These are phyloP conservation scores for Pseudonitzschia multiseries DNA, from an alignment of 108 stramenopile genomes.

Conservation along the genomic window DNA sequence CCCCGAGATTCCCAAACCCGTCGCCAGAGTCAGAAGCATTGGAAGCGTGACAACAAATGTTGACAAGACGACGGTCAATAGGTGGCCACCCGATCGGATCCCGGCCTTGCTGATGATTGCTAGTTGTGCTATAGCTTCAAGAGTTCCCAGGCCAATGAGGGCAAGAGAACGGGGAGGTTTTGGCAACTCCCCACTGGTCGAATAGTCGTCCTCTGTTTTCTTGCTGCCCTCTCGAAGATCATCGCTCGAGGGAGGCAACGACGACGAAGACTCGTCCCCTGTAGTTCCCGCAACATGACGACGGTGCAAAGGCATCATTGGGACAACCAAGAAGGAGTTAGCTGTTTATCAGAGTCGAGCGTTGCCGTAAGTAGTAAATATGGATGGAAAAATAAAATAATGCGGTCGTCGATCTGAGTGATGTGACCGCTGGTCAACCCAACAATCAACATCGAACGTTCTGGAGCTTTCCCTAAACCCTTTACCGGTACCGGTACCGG, in stretches of 20 bases:
- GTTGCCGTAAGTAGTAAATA: too few species aligned
- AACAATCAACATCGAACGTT: too few species aligned
- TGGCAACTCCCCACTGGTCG: background rate
- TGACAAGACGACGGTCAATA: constrained; percentile 13
- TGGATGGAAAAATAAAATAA: too few species aligned
- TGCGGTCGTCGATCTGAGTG: too few species aligned
- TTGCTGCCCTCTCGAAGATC: background rate
- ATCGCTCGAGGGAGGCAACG: background rate
- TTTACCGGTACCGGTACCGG: too few species aligned
- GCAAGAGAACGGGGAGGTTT: background rate
- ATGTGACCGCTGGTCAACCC: too few species aligned
- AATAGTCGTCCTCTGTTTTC: background rate
- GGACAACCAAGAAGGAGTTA: background rate
- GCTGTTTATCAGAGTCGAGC: too few species aligned
- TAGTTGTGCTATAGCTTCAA: background rate
- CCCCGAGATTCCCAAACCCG: constrained; percentile 25
- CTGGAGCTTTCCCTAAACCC: too few species aligned
- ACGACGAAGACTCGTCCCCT: background rate
- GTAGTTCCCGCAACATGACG: constrained; percentile 16
- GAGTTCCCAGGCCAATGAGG: background rate
- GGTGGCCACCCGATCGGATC: constrained; percentile 2
- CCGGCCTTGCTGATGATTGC: background rate
- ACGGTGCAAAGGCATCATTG: constrained; percentile 35
- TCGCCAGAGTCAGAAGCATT: constrained; percentile 22
- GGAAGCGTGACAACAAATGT: constrained; percentile 26